Percentiles rank a stretch among this genome's conserved stretches.
phyloP scores from a whole-genome alignment of 768 basidiomycete species.

The Butyriboletus loyo region DNA sequence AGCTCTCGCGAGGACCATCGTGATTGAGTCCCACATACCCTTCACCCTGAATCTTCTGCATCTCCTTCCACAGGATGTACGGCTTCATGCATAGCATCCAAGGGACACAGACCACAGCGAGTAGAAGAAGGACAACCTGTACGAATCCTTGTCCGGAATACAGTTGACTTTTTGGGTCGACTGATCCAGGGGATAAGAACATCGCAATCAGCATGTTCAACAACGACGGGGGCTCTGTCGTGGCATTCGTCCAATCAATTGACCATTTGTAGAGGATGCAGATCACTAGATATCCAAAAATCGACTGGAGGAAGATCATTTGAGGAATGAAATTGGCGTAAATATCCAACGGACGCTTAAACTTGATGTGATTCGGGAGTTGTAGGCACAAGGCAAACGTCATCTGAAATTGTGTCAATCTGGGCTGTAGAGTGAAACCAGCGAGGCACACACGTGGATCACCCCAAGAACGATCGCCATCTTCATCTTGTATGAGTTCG shows the following conservation, averaged over 20 bases:
- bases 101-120: constrained; percentile 87
- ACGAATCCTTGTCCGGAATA: constrained; percentile 87
- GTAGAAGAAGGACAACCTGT: constrained; percentile 71
- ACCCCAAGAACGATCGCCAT: constrained; percentile 97
- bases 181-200: constrained; percentile 87
- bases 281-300: constrained; percentile 93
- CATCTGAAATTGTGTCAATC: constrained; percentile 61
- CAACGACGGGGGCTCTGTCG: constrained; percentile 77
- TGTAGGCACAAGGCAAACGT: constrained; percentile 96
- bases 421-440: background rate
- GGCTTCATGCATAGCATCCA: constrained; percentile 94
- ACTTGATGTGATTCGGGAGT: constrained; percentile 91
- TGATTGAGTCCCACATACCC: constrained; percentile 77
- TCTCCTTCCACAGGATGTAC: constrained; percentile 88
- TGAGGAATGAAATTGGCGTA: constrained; percentile 96
- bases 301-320: constrained; percentile 95
- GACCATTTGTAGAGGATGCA: constrained; percentile 98
- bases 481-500: constrained; percentile 99
- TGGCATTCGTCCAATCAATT: constrained; percentile 78
- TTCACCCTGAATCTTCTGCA: constrained; percentile 74
- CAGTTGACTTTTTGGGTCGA: constrained; percentile 65
- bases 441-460: constrained; percentile 68
- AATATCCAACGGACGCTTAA: constrained; percentile 83
- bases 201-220: constrained; percentile 95
- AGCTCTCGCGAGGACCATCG: constrained; percentile 51